Conservation (phyloP, 1,284 basidiomycete genomes). For the Golubevia sp. region DNA sequence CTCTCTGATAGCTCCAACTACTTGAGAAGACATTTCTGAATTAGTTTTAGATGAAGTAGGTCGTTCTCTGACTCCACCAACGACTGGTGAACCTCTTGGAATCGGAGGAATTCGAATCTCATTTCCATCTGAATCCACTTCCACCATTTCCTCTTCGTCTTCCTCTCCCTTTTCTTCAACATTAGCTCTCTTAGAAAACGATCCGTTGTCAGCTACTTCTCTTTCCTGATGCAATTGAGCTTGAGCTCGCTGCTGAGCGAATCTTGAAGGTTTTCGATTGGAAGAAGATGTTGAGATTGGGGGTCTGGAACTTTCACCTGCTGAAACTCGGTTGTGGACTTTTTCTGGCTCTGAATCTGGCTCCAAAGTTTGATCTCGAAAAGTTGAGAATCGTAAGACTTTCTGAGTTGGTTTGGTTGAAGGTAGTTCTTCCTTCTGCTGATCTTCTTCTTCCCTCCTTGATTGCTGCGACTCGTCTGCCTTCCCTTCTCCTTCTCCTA, state of each 20-base stretch:
- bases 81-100: not conserved
- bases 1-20: not conserved
- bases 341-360: too few relatives aligned
- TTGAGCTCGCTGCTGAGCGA: slow-evolving; percentile 15
- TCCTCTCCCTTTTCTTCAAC: slow-evolving; percentile 14
- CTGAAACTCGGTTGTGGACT: too few relatives aligned
- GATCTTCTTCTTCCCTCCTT: not conserved
- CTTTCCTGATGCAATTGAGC: slow-evolving; percentile 24
- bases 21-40: not conserved
- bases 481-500: too few relatives aligned
- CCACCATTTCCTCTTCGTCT: slow-evolving; percentile 29
- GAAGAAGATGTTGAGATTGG: not conserved
- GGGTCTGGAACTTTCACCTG: too few relatives aligned
- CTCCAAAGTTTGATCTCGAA: too few relatives aligned
- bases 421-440: not conserved
- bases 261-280: slow-evolving; percentile 1
- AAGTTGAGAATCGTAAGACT: too few relatives aligned
- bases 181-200: slow-evolving; percentile 3
- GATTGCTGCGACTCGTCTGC: not conserved
- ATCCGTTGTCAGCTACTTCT: slow-evolving; percentile 22
- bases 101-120: not conserved
- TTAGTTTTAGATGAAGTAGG: not conserved
- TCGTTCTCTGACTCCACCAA: not conserved
- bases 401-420: too few relatives aligned
- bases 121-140: not conserved